A percentile compares a stretch with the other conserved stretches of the same genome.
phyloP scores from a whole-genome alignment of 1,139 yeast species.

The Eremothecium sinecaudum region DNA sequence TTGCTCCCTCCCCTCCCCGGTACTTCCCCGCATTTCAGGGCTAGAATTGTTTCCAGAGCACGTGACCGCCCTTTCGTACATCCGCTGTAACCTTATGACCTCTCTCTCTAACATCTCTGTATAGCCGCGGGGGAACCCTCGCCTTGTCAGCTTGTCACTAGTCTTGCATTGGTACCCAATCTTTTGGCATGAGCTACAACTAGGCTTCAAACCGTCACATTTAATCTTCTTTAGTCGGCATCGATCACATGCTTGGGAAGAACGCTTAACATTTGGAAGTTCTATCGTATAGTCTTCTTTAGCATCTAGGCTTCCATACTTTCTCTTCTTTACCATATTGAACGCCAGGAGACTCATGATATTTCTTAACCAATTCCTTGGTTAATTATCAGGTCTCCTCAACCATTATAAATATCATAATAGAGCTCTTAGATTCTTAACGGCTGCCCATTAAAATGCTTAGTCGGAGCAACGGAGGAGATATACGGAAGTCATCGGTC shows the following conservation, averaged over 20 bases:
- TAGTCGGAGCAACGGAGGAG: too few species aligned
- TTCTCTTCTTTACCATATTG: constrained; percentile 16
- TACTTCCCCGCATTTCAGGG: background rate
- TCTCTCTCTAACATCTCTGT: constrained; percentile 63
- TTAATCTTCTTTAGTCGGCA: constrained; percentile 68
- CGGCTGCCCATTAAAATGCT: too few species aligned
- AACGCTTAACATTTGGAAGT: constrained; percentile 32
- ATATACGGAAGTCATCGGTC: too few species aligned
- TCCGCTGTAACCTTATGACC: constrained; percentile 49
- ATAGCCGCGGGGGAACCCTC: constrained; percentile 69
- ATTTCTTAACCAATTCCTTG: too few species aligned
- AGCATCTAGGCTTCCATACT: constrained; percentile 15
- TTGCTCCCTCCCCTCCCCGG: background rate
- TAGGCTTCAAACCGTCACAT: constrained; percentile 63
- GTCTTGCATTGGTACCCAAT: constrained; percentile 61
- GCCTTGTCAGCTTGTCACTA: constrained; percentile 59
- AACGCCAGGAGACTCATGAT: too few species aligned
- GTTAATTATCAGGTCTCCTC: too few species aligned
- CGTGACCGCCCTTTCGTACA: constrained; percentile 9
- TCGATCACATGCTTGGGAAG: constrained; percentile 73
- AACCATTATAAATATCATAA: too few species aligned
- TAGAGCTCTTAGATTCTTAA: too few species aligned
- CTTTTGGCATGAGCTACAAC: constrained; percentile 54
- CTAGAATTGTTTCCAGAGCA: background rate
- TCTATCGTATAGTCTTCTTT: constrained; percentile 10